phyloP scores from a whole-genome alignment of 78 protist genomes.

The Speleostelium caveatum region DNA sequence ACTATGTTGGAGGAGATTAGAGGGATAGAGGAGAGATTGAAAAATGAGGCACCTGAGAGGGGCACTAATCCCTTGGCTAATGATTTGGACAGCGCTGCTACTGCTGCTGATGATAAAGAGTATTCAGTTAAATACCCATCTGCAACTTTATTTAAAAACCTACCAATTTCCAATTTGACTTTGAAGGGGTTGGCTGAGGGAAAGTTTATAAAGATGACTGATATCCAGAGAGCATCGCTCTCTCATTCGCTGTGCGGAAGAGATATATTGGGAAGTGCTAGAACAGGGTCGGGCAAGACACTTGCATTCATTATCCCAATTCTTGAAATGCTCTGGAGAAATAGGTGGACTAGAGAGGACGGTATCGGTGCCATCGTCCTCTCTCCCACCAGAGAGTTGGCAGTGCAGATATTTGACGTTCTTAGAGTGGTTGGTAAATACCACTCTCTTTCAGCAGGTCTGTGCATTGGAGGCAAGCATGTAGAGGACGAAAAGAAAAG shows the following conservation, averaged over 20 bases:
- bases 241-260: slow-evolving; percentile 93
- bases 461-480: slow-evolving; percentile 96
- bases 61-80: slow-evolving; percentile 52
- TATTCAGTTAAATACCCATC: slow-evolving; percentile 21
- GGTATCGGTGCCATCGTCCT: slow-evolving; percentile 98
- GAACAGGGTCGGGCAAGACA: slow-evolving; percentile 98
- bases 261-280: slow-evolving; percentile 97
- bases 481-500: slow-evolving; percentile 57
- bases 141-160: slow-evolving; percentile 42
- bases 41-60: slow-evolving; percentile 55
- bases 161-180: slow-evolving; percentile 62
- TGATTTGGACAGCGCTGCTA: background rate
- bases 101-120: background rate
- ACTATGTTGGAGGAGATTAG: slow-evolving; percentile 13
- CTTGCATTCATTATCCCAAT: slow-evolving; percentile 95
- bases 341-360: slow-evolving; percentile 85
- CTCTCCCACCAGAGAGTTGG: slow-evolving; percentile 97
- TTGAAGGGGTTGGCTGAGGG: slow-evolving; percentile 68
- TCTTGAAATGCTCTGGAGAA: slow-evolving; percentile 89
- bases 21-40: slow-evolving; percentile 40
- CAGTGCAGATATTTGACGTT: slow-evolving; percentile 98
- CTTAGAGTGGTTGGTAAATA: slow-evolving; percentile 40
- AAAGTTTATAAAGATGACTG: slow-evolving; percentile 85
- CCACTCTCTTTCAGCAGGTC: slow-evolving; percentile 91
- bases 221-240: slow-evolving; percentile 90